Evolutionary conservation across 2,329 filamentous ascomycete genomes (phyloP).

Genomic region (Colletotrichum sp.): DNA sequence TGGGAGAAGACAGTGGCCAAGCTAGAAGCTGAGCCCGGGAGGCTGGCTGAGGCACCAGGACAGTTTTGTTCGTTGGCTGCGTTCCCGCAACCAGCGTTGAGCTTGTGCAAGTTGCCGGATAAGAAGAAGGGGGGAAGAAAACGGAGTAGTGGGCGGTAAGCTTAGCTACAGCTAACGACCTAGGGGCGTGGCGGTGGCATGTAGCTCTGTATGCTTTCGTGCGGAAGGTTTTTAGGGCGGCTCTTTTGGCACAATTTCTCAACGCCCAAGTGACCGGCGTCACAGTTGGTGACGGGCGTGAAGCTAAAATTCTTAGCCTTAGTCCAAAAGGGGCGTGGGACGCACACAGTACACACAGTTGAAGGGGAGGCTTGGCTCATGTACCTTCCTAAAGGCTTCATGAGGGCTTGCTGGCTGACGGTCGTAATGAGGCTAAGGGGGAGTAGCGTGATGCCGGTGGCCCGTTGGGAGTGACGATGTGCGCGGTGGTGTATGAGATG

Average conservation of each 20-base stretch:
- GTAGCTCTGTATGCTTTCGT: slow-evolving; percentile 3
- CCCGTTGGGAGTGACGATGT: slow-evolving; percentile 2
- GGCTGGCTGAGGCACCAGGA: not conserved
- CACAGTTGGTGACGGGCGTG: not conserved
- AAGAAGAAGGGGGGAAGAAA: not conserved
- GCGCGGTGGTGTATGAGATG: not conserved
- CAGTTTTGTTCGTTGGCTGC: not conserved
- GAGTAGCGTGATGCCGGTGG: not conserved
- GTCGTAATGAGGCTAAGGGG: slow-evolving; percentile 3
- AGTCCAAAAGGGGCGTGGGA: not conserved
- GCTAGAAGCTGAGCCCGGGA: not conserved
- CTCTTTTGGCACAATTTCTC: not conserved
- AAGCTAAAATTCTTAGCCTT: not conserved
- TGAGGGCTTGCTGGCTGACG: slow-evolving; percentile 9
- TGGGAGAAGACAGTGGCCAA: not conserved
- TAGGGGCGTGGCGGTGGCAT: not conserved
- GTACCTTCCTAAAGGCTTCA: not conserved
- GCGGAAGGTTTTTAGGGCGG: not conserved
- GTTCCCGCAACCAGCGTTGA: not conserved
- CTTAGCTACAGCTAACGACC: not conserved
- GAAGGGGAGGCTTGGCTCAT: not conserved
- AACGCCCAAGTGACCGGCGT: not conserved
- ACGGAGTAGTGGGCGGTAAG: not conserved
- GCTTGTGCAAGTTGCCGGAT: not conserved
- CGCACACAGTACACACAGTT: slow-evolving; percentile 18